Conservation (phyloP, 2,329 filamentous ascomycete genomes). For the Aspergillus thermomutatus region DNA sequence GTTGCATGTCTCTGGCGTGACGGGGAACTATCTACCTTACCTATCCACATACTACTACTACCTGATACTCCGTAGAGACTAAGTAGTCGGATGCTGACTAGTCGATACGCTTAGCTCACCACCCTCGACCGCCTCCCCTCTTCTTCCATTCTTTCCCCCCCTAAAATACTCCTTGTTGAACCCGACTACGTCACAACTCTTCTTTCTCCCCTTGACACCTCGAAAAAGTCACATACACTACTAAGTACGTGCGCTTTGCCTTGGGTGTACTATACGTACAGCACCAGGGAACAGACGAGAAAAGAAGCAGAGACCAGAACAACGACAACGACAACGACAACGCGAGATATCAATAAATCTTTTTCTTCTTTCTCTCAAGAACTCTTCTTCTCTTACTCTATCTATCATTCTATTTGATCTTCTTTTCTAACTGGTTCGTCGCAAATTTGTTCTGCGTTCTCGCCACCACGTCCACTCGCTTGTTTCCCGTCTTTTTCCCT, state of each 20-base stretch:
- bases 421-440: conserved; percentile 9
- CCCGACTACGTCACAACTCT: conserved; percentile 39
- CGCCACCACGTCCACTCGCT: conserved; percentile 9
- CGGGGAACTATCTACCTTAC: not conserved
- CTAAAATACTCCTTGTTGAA: conserved; percentile 31
- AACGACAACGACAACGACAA: not conserved
- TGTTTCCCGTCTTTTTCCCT: conserved; percentile 11
- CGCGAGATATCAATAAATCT: not conserved
- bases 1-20: conserved; percentile 17
- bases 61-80: too few relatives aligned
- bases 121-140: conserved; percentile 25
- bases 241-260: conserved; percentile 5
- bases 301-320: not conserved
- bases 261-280: not conserved
- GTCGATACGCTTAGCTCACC: conserved; percentile 16
- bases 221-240: not conserved
- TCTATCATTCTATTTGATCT: conserved; percentile 11
- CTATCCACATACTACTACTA: too few relatives aligned
- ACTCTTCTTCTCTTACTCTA: conserved; percentile 17
- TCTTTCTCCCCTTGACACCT: conserved; percentile 21
- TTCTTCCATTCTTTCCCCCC: conserved; percentile 17
- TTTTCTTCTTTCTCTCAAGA: not conserved
- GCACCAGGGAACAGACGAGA: not conserved
- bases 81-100: not conserved
- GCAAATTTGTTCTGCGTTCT: conserved; percentile 19